Base-by-base conservation (phyloP, 2,329 filamentous ascomycete species). In the Colletotrichum sp. region DNA sequence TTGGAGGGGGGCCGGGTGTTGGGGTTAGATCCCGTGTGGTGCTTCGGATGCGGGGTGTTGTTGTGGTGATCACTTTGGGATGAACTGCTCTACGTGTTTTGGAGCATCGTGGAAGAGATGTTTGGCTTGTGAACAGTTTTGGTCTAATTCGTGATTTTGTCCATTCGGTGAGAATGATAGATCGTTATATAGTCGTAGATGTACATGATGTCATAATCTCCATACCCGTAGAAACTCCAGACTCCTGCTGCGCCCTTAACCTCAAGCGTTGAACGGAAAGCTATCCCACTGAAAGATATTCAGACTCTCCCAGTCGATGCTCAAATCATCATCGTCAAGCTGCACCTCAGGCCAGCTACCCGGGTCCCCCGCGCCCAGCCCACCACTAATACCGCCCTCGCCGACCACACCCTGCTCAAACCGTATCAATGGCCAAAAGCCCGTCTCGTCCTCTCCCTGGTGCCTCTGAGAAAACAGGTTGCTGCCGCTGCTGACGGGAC, bases 171-270 rank as follows among this genome's bases (percentile, higher is more conserved):
- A 52, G 43, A 52, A 52, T 52, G 43, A 52, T 21, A 1, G n/a
- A 52, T 52, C 43, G 43, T 52, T 7, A 13, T 4, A 21, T 21
- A 21, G 43, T 52, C 43, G 43, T 52, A 52, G n/a, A 52, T 52
- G 0, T 52, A 52, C 43, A 52, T 52, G 0, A 7, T 21, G 43
- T 52, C 43, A 52, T 52, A 21, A 52, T 0, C n/a, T 0, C 0
- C n/a, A 3, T 48, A 2, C 43, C n/a, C n/a, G 6, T 21, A 21
- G 10, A 21, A 52, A 52, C 43, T 52, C 43, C 43, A 24, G 6
- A 24, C 43, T 52, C 43, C 43, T 2, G 12, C 12, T n/a, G 39
- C 39, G 18, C 39, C 3, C 0, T 10, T 6, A 12, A 48, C 4
- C 5, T 48, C 18, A 48, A 0, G 43, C 43, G n/a, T 52, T 52